phyloP scores from a whole-genome alignment of 129 eudicot species.

The Centella asiatica region DNA sequence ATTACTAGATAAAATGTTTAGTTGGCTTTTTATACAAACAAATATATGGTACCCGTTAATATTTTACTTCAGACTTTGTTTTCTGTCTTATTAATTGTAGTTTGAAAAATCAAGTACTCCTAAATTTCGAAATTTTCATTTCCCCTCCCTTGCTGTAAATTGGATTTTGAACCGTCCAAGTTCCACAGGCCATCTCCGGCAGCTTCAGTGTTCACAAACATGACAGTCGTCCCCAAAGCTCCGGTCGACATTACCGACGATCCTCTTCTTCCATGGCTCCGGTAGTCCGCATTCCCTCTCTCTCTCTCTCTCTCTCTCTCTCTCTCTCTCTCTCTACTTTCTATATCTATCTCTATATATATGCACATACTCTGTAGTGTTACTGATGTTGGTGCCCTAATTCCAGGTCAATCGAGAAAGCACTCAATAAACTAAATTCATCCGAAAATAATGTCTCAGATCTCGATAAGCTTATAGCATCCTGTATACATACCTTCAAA shows the following conservation, averaged over 20 bases:
- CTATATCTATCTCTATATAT: neutral
- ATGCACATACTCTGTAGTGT: neutral
- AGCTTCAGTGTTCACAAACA: neutral
- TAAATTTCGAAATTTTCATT: conserved; percentile 2
- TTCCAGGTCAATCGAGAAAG: conserved; percentile 53
- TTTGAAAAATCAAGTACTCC: too few relatives aligned
- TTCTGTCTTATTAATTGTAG: too few relatives aligned
- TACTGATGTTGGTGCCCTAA: neutral
- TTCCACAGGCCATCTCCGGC: neutral
- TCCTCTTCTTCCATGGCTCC: conserved; percentile 56
- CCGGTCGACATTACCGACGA: conserved; percentile 29
- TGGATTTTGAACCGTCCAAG: neutral
- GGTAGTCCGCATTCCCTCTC: conserved; percentile 20
- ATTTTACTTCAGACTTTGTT: too few relatives aligned
- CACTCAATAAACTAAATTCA: conserved; percentile 25
- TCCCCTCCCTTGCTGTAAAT: neutral
- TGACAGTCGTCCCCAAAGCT: conserved; percentile 35
- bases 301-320: neutral
- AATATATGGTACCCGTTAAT: too few relatives aligned
- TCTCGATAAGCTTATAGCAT: conserved; percentile 30
- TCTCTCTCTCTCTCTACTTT: neutral
- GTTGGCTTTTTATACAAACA: too few relatives aligned
- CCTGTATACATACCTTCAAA: conserved; percentile 55
- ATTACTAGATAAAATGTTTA: too few relatives aligned
- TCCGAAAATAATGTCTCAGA: conserved; percentile 10